Percentiles rank a stretch among this genome's conserved stretches.
Conservation (phyloP, 495 filamentous ascomycete genomes). For the Melanomma pulvis-pyrius region DNA sequence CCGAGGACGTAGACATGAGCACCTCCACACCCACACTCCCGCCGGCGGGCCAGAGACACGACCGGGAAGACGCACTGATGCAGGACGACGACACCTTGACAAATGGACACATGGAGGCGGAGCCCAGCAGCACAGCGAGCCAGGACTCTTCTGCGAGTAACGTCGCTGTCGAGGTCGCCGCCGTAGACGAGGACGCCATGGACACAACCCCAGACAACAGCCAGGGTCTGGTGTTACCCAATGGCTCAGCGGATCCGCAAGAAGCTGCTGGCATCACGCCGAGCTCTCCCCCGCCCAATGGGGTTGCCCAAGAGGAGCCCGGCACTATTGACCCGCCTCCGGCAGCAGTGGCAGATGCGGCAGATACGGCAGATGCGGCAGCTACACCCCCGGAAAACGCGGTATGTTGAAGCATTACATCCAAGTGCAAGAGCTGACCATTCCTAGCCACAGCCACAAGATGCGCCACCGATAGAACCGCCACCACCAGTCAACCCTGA, state of each 20-base stretch:
- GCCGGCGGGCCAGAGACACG: slow-evolving; percentile 40
- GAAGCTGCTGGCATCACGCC: slow-evolving; percentile 11
- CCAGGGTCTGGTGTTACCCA: slow-evolving; percentile 26
- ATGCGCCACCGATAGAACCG: slow-evolving; percentile 4
- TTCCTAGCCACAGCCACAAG: slow-evolving; percentile 17
- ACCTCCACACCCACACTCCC: slow-evolving; percentile 36
- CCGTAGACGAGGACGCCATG: slow-evolving; percentile 38
- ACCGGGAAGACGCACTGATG: slow-evolving; percentile 38
- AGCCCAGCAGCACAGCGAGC: not conserved
- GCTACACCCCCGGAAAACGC: not conserved
- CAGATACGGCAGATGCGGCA: not conserved
- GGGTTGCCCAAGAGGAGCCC: slow-evolving; percentile 5
- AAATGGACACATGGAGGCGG: slow-evolving; percentile 25
- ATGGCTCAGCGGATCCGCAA: slow-evolving; percentile 28
- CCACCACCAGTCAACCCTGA: slow-evolving; percentile 15
- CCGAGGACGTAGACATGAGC: slow-evolving; percentile 39
- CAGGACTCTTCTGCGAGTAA: not conserved
- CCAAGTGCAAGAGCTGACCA: not conserved
- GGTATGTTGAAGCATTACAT: not conserved
- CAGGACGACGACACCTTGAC: slow-evolving; percentile 26
- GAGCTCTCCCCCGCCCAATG: slow-evolving; percentile 20
- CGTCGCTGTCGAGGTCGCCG: slow-evolving; percentile 30
- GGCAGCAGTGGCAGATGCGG: not conserved
- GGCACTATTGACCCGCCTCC: slow-evolving; percentile 16
- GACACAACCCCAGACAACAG: slow-evolving; percentile 36